These are phyloP conservation scores for Wallacemonas sp. DNA, from an alignment of 208 protist species.

Conservation along the genomic window DNA sequence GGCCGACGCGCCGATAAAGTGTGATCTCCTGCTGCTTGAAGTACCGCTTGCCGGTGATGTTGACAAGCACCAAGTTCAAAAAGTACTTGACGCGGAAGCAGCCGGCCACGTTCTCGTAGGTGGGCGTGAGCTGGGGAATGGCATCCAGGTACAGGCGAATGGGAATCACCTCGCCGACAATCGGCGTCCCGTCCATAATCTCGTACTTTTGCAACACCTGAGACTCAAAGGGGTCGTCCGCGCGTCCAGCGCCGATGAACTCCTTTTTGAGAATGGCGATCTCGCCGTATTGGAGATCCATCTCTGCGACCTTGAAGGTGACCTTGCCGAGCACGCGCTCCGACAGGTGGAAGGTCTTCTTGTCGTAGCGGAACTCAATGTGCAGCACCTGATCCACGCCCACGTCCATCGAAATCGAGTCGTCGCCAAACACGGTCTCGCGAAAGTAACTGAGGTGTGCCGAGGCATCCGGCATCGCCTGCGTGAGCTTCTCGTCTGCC, in stretches of 20 bases:
- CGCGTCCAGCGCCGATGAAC: conserved; percentile 34
- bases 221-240: conserved; percentile 48
- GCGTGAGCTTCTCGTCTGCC: conserved; percentile 52
- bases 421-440: conserved; percentile 66
- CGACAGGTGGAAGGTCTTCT: conserved; percentile 72
- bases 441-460: conserved; percentile 69
- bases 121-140: conserved; percentile 83
- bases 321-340: conserved; percentile 84
- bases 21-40: conserved; percentile 92
- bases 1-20: conserved; percentile 70
- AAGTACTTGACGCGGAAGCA: conserved; percentile 86
- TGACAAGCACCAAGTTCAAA: conserved; percentile 86
- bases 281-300: conserved; percentile 81
- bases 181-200: conserved; percentile 91
- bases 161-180: conserved; percentile 90
- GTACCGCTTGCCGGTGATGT: conserved; percentile 76
- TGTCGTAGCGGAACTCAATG: conserved; percentile 92
- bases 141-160: conserved; percentile 84
- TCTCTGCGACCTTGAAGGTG: conserved; percentile 73
- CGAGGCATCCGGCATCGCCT: conserved; percentile 52
- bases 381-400: conserved; percentile 87
- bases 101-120: conserved; percentile 65
- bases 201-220: conserved; percentile 91
- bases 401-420: conserved; percentile 82
- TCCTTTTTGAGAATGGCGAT: conserved; percentile 82